A percentile compares a stretch with the other conserved stretches of the same genome.
These are phyloP conservation scores for Microdochium trichocladiopsis DNA, from an alignment of 2,329 filamentous ascomycete species.

Conservation along the genomic window DNA sequence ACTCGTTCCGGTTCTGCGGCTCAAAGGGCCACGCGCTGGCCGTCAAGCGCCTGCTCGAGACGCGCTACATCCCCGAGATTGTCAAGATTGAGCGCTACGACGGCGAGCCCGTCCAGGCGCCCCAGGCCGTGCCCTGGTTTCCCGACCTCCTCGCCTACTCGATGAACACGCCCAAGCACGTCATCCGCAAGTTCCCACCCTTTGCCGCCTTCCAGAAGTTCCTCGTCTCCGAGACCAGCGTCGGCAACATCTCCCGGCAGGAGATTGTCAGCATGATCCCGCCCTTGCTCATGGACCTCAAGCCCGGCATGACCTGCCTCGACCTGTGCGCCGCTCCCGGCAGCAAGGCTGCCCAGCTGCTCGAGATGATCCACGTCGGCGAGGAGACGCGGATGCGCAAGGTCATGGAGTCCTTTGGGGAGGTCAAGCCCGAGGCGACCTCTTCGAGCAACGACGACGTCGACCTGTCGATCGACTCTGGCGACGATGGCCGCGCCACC, in stretches of 20 bases:
- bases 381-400: slow-evolving; percentile 81
- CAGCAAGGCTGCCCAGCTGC: slow-evolving; percentile 91
- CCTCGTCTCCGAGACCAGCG: slow-evolving; percentile 91
- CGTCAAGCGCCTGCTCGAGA: slow-evolving; percentile 81
- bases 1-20: slow-evolving; percentile 95
- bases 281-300: slow-evolving; percentile 83
- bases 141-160: slow-evolving; percentile 92
- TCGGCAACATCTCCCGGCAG: slow-evolving; percentile 95
- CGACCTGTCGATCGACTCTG: slow-evolving; percentile 45
- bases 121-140: slow-evolving; percentile 81
- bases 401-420: slow-evolving; percentile 54
- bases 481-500: slow-evolving; percentile 80
- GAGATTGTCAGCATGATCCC: slow-evolving; percentile 99
- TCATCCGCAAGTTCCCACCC: slow-evolving; percentile 86
- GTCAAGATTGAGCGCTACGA: slow-evolving; percentile 76
- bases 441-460: slow-evolving; percentile 43
- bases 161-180: slow-evolving; percentile 97
- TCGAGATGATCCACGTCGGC: slow-evolving; percentile 88
- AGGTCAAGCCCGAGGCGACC: slow-evolving; percentile 10
- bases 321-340: slow-evolving; percentile 96
- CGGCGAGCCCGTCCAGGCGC: slow-evolving; percentile 74
- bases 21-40: slow-evolving; percentile 92
- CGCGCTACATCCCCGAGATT: slow-evolving; percentile 87
- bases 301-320: slow-evolving; percentile 84
- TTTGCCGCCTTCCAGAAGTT: slow-evolving; percentile 97